Conservation (phyloP, 139 green algal genomes). For the Chlorella sp. region DNA sequence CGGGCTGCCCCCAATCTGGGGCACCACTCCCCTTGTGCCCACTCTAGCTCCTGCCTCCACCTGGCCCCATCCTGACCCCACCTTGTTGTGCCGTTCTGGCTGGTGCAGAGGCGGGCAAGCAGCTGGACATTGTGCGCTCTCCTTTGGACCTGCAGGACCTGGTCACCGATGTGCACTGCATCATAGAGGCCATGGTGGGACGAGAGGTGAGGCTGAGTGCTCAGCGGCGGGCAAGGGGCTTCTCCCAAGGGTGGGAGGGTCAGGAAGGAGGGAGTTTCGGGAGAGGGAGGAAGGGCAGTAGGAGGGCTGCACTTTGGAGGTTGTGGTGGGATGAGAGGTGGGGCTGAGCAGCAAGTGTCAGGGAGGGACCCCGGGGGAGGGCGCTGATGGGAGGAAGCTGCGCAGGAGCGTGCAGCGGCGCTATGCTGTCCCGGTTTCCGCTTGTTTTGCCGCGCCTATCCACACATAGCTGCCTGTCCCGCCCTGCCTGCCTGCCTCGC, state of each 20-base stretch:
- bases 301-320: no score
- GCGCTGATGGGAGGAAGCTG: no score
- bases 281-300: no score
- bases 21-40: no score
- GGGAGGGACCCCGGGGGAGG: no score
- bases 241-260: no score
- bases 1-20: no score
- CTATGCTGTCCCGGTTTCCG: background rate
- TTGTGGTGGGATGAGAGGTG: no score
- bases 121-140: constrained; percentile 78
- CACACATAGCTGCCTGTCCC: background rate
- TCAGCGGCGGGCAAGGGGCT: background rate
- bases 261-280: background rate
- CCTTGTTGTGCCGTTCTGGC: background rate
- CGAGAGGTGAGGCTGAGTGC: background rate
- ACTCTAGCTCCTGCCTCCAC: no score
- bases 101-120: constrained; percentile 70
- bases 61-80: background rate
- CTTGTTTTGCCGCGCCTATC: background rate
- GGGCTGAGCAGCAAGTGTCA: no score
- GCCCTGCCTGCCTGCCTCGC: background rate
- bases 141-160: constrained; percentile 66
- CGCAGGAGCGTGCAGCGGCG: no score
- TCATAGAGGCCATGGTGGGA: constrained; percentile 86
- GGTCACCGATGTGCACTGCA: constrained; percentile 81